Evolutionary conservation across 2,329 filamentous ascomycete species (phyloP).

Genomic region (Chaetomiaceae sp.): DNA sequence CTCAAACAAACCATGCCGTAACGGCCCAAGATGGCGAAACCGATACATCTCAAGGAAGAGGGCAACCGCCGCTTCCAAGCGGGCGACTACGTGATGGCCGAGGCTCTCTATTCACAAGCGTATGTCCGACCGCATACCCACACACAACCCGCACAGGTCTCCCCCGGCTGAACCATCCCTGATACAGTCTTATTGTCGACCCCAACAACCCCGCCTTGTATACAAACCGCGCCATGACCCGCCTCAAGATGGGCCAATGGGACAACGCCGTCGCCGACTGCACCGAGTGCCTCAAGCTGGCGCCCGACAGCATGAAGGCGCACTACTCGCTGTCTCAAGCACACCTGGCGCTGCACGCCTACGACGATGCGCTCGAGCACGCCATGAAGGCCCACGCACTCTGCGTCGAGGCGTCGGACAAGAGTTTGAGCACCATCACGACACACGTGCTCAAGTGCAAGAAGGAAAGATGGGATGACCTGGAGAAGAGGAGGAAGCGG

Average conservation of each 20-base stretch:
- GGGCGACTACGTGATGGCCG: slow-evolving; percentile 62
- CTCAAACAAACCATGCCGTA: slow-evolving; percentile 9
- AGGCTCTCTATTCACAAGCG: slow-evolving; percentile 69
- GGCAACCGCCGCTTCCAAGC: slow-evolving; percentile 63
- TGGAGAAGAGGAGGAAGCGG: slow-evolving; percentile 58
- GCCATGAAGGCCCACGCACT: slow-evolving; percentile 69
- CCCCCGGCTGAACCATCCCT: slow-evolving; percentile 2
- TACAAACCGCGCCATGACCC: slow-evolving; percentile 83
- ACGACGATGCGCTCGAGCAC: slow-evolving; percentile 66
- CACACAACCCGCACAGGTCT: not conserved
- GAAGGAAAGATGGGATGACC: slow-evolving; percentile 77
- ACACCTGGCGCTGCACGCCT: slow-evolving; percentile 67
- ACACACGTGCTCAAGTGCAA: slow-evolving; percentile 73
- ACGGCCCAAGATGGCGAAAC: slow-evolving; percentile 14
- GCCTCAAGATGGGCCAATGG: slow-evolving; percentile 70
- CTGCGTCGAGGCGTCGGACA: slow-evolving; percentile 59
- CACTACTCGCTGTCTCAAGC: slow-evolving; percentile 81
- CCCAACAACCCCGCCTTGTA: slow-evolving; percentile 73
- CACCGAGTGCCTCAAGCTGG: slow-evolving; percentile 65
- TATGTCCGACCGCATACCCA: slow-evolving; percentile 36
- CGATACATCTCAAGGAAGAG: slow-evolving; percentile 45
- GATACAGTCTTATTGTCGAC: slow-evolving; percentile 67
- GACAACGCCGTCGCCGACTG: slow-evolving; percentile 75
- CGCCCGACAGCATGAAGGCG: slow-evolving; percentile 69
- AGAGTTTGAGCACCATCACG: slow-evolving; percentile 67